Base-by-base conservation (phyloP, 305 asterid species). In the Fraxinus paxiana region DNA sequence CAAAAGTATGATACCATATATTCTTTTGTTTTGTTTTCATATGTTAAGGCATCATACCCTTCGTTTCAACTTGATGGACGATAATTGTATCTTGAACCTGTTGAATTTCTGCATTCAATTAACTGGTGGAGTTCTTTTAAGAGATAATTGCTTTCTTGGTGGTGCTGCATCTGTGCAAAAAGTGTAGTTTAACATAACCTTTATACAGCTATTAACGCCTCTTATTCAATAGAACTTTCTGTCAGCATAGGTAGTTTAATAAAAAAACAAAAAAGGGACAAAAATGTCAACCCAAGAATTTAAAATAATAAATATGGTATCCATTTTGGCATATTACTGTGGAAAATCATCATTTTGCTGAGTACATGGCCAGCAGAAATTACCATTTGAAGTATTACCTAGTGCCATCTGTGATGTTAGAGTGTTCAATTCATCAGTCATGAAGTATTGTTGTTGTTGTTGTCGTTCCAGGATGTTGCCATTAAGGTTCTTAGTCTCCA, bases 401-500 rank as follows among this genome's bases (percentile, higher is more conserved):
- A 56, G 67, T 56, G 22, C 63, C 20, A 30, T 65, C 72, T 84
- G 54, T 69, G 75, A n/a, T 18, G 35, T 78, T 51, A 71, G 43
- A 65, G 35, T 41, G 73, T 18, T 73, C 35, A n/a, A 5, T 17
- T 51, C 67, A 30, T 35, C 6, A 12, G 38, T 70, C 26, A 76
- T 63, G 30, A 76, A 73, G 31, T 73, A 74, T 82, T 73, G 74
- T 33, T 73, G 75, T 77, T 75, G 73, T 77, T 75, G 30, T 28
- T 28, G 30, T 28, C 31, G 17, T 82, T 83, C 83, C 93, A 95
- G 99, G 99, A 95, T 84, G 99, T 95, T 79, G 99, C 99, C 20
- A 97, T 94, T 33, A 96, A 96, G 88, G 93, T 94, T 80, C 90
- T 96, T 61, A 88, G 87, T 3, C 20, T 88, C 78, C 98, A 96